These are phyloP conservation scores for Schwanniomyces vanrijiae DNA, from an alignment of 805 yeast genomes.

Conservation along the genomic window DNA sequence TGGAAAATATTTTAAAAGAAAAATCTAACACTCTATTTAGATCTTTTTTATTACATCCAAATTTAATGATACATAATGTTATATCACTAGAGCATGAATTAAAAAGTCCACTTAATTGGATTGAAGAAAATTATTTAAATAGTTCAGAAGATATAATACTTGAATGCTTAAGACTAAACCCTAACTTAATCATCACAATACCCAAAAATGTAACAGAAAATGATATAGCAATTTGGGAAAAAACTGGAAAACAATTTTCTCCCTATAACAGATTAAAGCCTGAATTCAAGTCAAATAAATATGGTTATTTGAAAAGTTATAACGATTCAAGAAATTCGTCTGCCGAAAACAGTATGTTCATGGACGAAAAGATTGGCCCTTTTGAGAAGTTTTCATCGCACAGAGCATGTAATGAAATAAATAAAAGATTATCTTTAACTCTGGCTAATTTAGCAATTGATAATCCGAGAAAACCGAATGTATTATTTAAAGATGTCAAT, in stretches of 20 bases:
- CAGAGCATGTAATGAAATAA: slow-evolving; percentile 13
- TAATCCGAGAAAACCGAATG: slow-evolving; percentile 3
- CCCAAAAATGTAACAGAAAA: slow-evolving; percentile 1
- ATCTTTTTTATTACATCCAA: slow-evolving; percentile 49
- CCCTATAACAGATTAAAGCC: neutral
- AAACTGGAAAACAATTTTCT: neutral
- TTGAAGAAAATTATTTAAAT: slow-evolving; percentile 13
- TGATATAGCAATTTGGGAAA: neutral
- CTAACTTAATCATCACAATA: slow-evolving; percentile 9
- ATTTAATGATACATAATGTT: slow-evolving; percentile 31
- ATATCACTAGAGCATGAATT: slow-evolving; percentile 15
- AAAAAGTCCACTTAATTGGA: slow-evolving; percentile 20
- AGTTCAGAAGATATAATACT: slow-evolving; percentile 21
- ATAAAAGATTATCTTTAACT: slow-evolving; percentile 26
- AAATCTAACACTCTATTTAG: slow-evolving; percentile 25
- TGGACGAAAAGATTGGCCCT: slow-evolving; percentile 10
- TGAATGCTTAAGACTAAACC: slow-evolving; percentile 23
- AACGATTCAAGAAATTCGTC: slow-evolving; percentile 20
- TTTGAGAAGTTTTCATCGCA: slow-evolving; percentile 1
- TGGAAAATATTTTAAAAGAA: slow-evolving; percentile 7
- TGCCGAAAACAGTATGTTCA: slow-evolving; percentile 19
- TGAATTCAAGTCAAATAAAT: neutral
- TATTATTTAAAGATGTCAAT: slow-evolving; percentile 25
- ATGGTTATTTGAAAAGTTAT: neutral
- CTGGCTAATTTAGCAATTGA: slow-evolving; percentile 26